Evolutionary conservation across 768 basidiomycete species (phyloP).

Genomic region (Suillus sp.): DNA sequence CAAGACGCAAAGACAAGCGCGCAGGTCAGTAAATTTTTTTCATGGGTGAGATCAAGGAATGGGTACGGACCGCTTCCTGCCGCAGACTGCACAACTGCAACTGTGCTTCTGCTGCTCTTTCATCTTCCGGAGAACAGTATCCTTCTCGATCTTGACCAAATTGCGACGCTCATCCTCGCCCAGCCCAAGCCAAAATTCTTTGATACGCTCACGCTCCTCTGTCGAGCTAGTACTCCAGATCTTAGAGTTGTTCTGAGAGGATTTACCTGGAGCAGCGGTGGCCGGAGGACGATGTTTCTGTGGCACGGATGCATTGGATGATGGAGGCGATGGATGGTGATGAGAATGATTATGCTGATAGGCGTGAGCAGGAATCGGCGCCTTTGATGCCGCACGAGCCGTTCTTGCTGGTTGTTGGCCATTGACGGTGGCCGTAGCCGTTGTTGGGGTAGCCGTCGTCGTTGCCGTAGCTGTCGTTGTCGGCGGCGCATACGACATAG

Average conservation of each 20-base stretch:
- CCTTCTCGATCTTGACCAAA: constrained; percentile 97
- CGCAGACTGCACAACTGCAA: constrained; percentile 95
- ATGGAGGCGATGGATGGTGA: constrained; percentile 53
- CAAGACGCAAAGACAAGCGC: constrained; percentile 17
- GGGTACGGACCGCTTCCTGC: constrained; percentile 85
- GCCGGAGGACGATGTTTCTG: constrained; percentile 35
- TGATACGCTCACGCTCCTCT: constrained; percentile 96
- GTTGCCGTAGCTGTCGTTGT: constrained; percentile 16
- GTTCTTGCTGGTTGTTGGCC: constrained; percentile 37
- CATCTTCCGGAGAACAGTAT: constrained; percentile 97
- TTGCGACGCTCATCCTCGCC: constrained; percentile 87
- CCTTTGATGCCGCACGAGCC: constrained; percentile 58
- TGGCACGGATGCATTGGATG: constrained; percentile 36
- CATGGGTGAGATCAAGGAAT: constrained; percentile 28
- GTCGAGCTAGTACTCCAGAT: constrained; percentile 93
- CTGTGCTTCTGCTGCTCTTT: constrained; percentile 99
- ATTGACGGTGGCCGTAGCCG: constrained; percentile 27
- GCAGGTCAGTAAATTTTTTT: constrained; percentile 25
- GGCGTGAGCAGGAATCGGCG: constrained; percentile 53
- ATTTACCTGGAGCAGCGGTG: constrained; percentile 27
- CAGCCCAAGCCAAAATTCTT: constrained; percentile 96
- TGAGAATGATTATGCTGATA: constrained; percentile 52
- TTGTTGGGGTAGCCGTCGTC: constrained; percentile 39
- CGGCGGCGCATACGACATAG: constrained; percentile 67
- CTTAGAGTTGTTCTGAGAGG: constrained; percentile 61